Conservation (phyloP, 2,329 filamentous ascomycete genomes). For the Clarireedia paspali region DNA sequence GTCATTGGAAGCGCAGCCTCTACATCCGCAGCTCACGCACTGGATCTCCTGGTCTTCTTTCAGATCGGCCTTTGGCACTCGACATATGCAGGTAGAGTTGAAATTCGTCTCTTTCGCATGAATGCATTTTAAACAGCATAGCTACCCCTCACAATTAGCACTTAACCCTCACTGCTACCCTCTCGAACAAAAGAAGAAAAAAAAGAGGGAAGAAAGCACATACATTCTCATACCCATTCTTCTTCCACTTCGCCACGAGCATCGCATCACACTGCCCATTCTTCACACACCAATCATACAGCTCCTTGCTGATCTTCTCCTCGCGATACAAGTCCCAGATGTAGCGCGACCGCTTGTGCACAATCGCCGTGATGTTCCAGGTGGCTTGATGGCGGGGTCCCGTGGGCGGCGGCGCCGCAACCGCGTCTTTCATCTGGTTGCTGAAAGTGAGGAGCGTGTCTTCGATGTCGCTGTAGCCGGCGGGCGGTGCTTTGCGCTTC, state of each 20-base stretch:
- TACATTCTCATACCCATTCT: constrained; percentile 97
- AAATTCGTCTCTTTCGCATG: constrained; percentile 99
- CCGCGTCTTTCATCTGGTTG: constrained; percentile 93
- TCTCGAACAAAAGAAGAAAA: background rate
- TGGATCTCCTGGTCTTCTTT: constrained; percentile 88
- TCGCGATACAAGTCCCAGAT: constrained; percentile 98
- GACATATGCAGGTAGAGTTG: constrained; percentile 93
- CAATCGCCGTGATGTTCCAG: constrained; percentile 97
- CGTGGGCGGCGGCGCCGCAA: constrained; percentile 78
- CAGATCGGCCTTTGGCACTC: constrained; percentile 80
- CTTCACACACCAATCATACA: constrained; percentile 96
- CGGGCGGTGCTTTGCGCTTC: constrained; percentile 75
- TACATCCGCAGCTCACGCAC: constrained; percentile 91
- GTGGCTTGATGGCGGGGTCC: constrained; percentile 79
- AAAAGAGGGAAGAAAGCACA: constrained; percentile 20
- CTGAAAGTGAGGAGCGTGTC: constrained; percentile 77
- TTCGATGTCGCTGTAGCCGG: constrained; percentile 82
- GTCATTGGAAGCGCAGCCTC: constrained; percentile 82
- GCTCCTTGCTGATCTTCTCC: constrained; percentile 81
- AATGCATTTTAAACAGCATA: constrained; percentile 92
- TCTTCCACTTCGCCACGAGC: constrained; percentile 99
- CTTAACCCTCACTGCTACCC: background rate
- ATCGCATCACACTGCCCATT: constrained; percentile 93
- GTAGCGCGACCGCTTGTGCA: constrained; percentile 84
- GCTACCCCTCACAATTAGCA: constrained; percentile 36